phyloP scores from a whole-genome alignment of 257 asterid species.

The Solanum sejunctum region DNA sequence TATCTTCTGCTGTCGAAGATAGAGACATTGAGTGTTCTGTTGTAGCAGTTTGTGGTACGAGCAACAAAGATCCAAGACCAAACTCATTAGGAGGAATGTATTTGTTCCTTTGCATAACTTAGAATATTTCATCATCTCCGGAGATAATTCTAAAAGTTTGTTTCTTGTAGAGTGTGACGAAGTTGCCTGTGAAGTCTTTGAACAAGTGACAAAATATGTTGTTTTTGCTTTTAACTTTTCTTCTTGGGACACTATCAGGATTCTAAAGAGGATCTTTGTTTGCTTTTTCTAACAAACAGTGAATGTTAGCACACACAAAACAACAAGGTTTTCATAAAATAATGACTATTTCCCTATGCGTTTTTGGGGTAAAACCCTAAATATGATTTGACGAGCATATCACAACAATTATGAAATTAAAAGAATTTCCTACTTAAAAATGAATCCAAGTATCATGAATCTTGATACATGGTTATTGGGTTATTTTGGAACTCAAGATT shows the following conservation, averaged over 20 bases:
- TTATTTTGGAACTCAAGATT: background rate
- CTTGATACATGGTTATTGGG: background rate
- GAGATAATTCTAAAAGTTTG: background rate
- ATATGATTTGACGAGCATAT: background rate
- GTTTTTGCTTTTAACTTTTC: constrained; percentile 24
- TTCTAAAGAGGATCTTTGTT: constrained; percentile 5
- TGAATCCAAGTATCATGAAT: background rate
- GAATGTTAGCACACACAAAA: background rate
- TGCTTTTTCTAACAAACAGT: constrained; percentile 1
- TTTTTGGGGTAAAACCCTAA: background rate
- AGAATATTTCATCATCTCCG: constrained; percentile 12
- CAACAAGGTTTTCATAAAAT: background rate
- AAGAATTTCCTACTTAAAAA: background rate
- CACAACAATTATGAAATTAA: background rate
- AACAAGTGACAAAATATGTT: constrained; percentile 15
- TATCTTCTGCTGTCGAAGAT: background rate
- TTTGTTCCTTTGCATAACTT: constrained; percentile 11
- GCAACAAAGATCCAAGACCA: constrained; percentile 34
- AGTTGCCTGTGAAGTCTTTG: constrained; percentile 21
- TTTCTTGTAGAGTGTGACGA: background rate
- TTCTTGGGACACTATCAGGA: constrained; percentile 12
- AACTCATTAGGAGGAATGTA: constrained; percentile 28
- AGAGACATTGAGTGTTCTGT: background rate
- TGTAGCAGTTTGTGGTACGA: constrained; percentile 4
- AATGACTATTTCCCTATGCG: background rate